A percentile compares a stretch with the other conserved stretches of the same genome.
These are phyloP conservation scores for Eimeria praecox DNA, from an alignment of 169 alveolate genomes.

Conservation along the genomic window DNA sequence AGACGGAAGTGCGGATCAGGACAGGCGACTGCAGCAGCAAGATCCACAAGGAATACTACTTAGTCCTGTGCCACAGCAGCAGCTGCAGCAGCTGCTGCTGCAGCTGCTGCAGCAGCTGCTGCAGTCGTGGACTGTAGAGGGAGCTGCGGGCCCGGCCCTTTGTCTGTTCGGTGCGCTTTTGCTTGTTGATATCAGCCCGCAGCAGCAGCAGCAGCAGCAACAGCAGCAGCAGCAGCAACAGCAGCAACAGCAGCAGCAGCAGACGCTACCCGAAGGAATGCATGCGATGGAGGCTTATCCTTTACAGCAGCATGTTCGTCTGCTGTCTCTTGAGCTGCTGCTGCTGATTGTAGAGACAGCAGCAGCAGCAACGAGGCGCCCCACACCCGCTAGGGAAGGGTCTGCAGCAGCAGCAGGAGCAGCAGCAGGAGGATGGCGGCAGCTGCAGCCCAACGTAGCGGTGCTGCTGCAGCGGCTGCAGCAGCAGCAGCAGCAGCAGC, in stretches of 20 bases:
- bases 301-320: background rate
- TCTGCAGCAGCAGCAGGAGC: conserved; percentile 23
- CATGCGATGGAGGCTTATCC: background rate
- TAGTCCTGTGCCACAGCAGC: background rate
- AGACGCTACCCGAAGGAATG: background rate
- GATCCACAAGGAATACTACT: background rate
- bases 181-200: background rate
- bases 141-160: conserved; percentile 35
- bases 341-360: conserved; percentile 23
- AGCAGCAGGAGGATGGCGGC: conserved; percentile 51
- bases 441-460: conserved; percentile 14
- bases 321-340: conserved; percentile 26
- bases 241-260: conserved; percentile 11
- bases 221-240: background rate
- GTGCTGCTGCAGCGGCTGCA: conserved; percentile 58
- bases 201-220: conserved; percentile 21
- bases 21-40: background rate
- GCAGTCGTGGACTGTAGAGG: conserved; percentile 25
- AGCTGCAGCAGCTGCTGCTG: conserved; percentile 64
- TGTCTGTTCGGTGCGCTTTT: conserved; percentile 23
- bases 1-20: background rate
- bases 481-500: conserved; percentile 60
- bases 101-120: conserved; percentile 69
- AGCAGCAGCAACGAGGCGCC: conserved; percentile 44
- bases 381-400: background rate